Conservation (phyloP, 805 yeast species). For the Kluyveromyces dobzhanskii region DNA sequence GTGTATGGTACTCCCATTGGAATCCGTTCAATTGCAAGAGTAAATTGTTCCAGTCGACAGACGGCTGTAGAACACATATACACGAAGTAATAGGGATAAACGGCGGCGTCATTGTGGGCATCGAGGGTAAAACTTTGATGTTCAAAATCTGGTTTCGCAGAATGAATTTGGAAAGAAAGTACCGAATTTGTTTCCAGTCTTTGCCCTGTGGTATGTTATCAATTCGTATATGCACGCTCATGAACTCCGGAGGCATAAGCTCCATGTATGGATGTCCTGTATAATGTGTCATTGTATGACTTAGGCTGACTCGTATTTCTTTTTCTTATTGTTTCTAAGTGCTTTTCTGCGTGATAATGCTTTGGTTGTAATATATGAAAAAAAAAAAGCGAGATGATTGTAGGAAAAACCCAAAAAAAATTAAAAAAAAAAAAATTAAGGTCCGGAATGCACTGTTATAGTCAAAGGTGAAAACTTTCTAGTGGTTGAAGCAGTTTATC, state of each 20-base stretch:
- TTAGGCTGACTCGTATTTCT: no score
- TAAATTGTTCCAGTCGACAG: constrained; percentile 18
- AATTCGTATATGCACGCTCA: constrained; percentile 14
- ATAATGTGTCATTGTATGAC: constrained; percentile 4
- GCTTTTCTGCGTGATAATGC: no score
- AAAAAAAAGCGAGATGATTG: no score
- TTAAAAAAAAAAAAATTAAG: no score
- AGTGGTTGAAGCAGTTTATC: no score
- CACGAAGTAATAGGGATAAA: constrained; percentile 27
- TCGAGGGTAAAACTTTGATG: constrained; percentile 25
- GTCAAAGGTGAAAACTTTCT: no score
- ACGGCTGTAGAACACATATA: constrained; percentile 17
- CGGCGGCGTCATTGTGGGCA: constrained; percentile 27
- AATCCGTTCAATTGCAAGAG: constrained; percentile 22
- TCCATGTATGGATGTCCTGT: constrained; percentile 3
- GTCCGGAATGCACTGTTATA: no score
- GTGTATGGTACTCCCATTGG: constrained; percentile 26
- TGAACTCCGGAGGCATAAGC: constrained; percentile 2
- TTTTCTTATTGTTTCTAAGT: no score
- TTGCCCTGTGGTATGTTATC: constrained; percentile 30
- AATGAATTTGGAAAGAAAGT: constrained; percentile 27
- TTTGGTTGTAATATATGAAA: no score
- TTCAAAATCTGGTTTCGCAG: constrained; percentile 24
- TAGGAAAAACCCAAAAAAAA: no score
- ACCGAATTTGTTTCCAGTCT: constrained; percentile 28